Base-by-base conservation (phyloP, 306 rosid species). In the Delonix regia region DNA sequence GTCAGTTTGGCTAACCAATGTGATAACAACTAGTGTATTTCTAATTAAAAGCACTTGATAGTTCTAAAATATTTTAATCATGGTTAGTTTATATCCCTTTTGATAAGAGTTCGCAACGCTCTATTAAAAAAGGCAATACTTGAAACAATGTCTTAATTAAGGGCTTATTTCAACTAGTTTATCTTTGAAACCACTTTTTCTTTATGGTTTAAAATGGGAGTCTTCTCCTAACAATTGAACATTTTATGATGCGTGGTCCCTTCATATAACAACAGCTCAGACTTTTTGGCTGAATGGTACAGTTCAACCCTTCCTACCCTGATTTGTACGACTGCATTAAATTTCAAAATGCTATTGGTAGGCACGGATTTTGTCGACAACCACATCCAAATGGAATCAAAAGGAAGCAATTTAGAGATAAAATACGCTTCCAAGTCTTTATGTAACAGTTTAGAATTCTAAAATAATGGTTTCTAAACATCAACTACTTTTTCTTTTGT, bases 231-330 rank as follows among this genome's bases (percentile, higher is more conserved):
- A 9, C 33, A 49, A 39, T 60, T 68, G 57, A 68, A 64, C 55
- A 34, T 65, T 19, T 28, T 18, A 28, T 8, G 57, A 71, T 49
- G 73, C 34, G 73, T 15, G 69, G 33, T 67, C 67, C 71, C 65
- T 49, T 81, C 64, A 34, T 24, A 74, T 41, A 70, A 70, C 77
- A 82, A 28, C 55, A 77, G 13, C 28, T 60, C 66, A 77, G 62
- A 63, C 39, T 7, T 21, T 19, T 5, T 36, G 66, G 60, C 47
- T 9, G 44, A 44, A 33, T n/a, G 41, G 70, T 67, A 42, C 39
- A 77, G 52, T 28, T 56, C 15, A 71, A 57, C 69, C 39, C 69
- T 48, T 27, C 9, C 21, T 14, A 47, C n/a, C 51, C 70, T 5
- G 22, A 52, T 62, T 25, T 18, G 16, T 41, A 56, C 61, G 39